phyloP scores from a whole-genome alignment of 2,329 filamentous ascomycete genomes.

The Cordyceps militaris region DNA sequence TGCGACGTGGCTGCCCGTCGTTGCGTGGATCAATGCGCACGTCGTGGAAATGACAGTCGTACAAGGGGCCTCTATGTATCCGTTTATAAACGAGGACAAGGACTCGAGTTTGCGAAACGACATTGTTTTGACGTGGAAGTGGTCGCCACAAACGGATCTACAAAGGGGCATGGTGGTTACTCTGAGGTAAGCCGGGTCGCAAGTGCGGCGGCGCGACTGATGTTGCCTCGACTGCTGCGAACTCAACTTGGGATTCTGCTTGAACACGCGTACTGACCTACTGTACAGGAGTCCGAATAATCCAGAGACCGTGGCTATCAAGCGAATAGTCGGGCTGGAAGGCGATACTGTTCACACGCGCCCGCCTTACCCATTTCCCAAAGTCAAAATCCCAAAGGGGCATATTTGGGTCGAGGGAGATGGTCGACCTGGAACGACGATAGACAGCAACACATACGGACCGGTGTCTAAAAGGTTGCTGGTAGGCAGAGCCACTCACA shows the following conservation, averaged over 20 bases:
- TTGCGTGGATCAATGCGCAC: constrained; percentile 54
- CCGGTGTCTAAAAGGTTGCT: constrained; percentile 72
- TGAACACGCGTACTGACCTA: background rate
- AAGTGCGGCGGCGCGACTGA: background rate
- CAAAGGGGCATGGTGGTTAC: constrained; percentile 69
- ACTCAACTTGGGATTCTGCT: background rate
- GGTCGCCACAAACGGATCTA: constrained; percentile 49
- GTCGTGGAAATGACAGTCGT: constrained; percentile 53
- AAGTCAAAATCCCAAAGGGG: constrained; percentile 64
- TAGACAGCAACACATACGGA: constrained; percentile 88
- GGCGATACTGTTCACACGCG: constrained; percentile 69
- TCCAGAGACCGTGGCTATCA: constrained; percentile 65
- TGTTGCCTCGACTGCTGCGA: background rate
- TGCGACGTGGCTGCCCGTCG: constrained; percentile 54
- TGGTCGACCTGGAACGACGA: constrained; percentile 58
- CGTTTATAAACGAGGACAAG: constrained; percentile 63
- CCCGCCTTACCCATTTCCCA: constrained; percentile 48
- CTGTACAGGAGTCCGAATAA: constrained; percentile 58
- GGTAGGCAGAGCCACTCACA: constrained; percentile 63
- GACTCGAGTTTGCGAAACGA: constrained; percentile 49
- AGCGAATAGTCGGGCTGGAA: constrained; percentile 73
- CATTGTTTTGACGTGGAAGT: constrained; percentile 52
- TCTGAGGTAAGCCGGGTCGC: constrained; percentile 46
- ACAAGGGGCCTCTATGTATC: constrained; percentile 66
- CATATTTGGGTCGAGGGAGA: constrained; percentile 97